A percentile compares a stretch with the other conserved stretches of the same genome.
These are phyloP conservation scores for Tuber brumale DNA, from an alignment of 495 filamentous ascomycete genomes.

Conservation along the genomic window DNA sequence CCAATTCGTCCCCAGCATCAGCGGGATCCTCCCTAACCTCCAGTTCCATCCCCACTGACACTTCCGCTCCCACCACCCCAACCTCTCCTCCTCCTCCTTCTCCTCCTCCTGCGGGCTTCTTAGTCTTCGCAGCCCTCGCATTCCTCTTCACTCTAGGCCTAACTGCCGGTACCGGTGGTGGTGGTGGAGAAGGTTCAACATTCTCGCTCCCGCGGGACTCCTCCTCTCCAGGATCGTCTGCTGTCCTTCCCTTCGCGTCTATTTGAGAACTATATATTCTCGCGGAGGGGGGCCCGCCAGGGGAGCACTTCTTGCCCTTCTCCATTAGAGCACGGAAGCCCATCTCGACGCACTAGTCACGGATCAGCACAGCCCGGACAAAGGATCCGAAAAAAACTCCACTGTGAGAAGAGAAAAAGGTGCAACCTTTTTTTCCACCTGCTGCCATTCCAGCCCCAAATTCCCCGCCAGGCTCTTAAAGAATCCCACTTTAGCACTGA, in stretches of 20 bases:
- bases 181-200: neutral
- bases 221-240: neutral
- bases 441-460: slow-evolving; percentile 50
- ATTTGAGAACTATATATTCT: neutral
- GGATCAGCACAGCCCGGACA: neutral
- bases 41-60: neutral
- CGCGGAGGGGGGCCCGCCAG: neutral
- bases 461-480: slow-evolving; percentile 50
- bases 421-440: slow-evolving; percentile 52
- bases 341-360: slow-evolving; percentile 26
- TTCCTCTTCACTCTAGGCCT: neutral
- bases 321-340: slow-evolving; percentile 28
- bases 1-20: neutral
- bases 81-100: neutral
- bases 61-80: neutral
- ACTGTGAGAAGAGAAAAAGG: neutral
- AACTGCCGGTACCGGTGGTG: neutral
- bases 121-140: neutral
- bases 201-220: neutral
- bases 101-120: neutral
- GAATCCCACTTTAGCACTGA: slow-evolving; percentile 49
- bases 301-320: slow-evolving; percentile 20
- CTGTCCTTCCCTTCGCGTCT: neutral
- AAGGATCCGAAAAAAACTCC: neutral
- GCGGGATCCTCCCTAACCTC: neutral